Evolutionary conservation across 192 early-diverging fungal species (phyloP).

Genomic region (Coemansia umbellata): DNA sequence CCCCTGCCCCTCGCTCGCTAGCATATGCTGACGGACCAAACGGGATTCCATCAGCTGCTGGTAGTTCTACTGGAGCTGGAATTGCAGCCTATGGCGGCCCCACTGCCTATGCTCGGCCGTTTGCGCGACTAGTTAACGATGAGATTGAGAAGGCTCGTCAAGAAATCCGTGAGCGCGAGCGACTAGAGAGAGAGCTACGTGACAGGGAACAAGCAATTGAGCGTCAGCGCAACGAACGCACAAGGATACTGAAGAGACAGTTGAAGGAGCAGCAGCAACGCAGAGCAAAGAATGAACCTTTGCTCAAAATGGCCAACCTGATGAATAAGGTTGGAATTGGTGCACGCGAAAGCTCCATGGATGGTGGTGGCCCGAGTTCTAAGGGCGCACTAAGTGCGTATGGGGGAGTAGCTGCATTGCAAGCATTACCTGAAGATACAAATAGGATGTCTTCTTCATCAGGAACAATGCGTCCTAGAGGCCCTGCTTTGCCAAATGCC

Average conservation of each 20-base stretch:
- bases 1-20: conserved; percentile 40
- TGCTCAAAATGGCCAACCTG: conserved; percentile 53
- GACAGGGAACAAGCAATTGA: conserved; percentile 50
- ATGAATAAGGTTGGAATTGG: conserved; percentile 50
- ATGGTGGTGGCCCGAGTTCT: conserved; percentile 3
- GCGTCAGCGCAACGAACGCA: conserved; percentile 51
- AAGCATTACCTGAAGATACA: not conserved
- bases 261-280: conserved; percentile 55
- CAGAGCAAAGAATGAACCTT: conserved; percentile 52
- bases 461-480: conserved; percentile 35
- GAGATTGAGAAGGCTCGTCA: conserved; percentile 64
- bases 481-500: conserved; percentile 44
- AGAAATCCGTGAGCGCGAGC: conserved; percentile 64
- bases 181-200: conserved; percentile 60
- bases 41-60: not conserved
- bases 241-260: conserved; percentile 52
- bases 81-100: not conserved
- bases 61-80: conserved; percentile 1
- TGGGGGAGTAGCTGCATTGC: not conserved
- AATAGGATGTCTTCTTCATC: conserved; percentile 29
- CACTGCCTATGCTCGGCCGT: conserved; percentile 23
- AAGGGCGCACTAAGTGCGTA: not conserved
- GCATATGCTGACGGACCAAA: conserved; percentile 22
- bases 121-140: conserved; percentile 51
- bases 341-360: conserved; percentile 31